Evolutionary conservation across 495 filamentous ascomycete genomes (phyloP).

Genomic region (Echria macrotheca): DNA sequence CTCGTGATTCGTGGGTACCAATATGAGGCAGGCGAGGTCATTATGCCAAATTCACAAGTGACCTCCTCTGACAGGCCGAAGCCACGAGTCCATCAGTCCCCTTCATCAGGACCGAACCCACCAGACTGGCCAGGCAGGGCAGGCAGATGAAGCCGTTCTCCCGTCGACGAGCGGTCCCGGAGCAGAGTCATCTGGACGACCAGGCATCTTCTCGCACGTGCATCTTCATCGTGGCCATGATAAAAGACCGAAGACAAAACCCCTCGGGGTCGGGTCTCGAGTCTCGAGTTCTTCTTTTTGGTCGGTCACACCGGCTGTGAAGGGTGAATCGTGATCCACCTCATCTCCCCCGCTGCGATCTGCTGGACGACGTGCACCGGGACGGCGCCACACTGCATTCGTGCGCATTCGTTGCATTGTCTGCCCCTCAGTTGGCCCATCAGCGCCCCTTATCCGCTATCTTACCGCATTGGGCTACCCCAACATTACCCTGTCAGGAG

Average conservation of each 20-base stretch:
- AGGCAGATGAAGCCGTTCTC: neutral
- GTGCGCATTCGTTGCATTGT: constrained; percentile 4
- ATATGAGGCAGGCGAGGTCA: constrained; percentile 7
- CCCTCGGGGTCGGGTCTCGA: neutral
- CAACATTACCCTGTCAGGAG: neutral
- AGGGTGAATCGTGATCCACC: constrained; percentile 6
- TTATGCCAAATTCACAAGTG: constrained; percentile 6
- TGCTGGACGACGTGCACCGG: constrained; percentile 6
- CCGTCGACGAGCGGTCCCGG: no score
- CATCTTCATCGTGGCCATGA: constrained; percentile 6
- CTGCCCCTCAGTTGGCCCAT: neutral
- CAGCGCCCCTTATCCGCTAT: constrained; percentile 1
- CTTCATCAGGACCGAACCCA: neutral
- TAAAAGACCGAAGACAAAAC: neutral
- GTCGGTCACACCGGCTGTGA: neutral
- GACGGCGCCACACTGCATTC: neutral
- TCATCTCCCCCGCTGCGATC: constrained; percentile 12
- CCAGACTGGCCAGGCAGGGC: neutral
- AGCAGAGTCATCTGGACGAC: neutral
- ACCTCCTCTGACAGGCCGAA: constrained; percentile 3
- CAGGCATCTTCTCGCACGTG: neutral
- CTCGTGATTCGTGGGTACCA: constrained; percentile 10
- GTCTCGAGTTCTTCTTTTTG: neutral
- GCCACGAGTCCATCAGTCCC: constrained; percentile 5
- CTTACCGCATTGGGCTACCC: neutral